Conservation (phyloP, 2,329 filamentous ascomycete species). For the Pestalotiopsis sp. region DNA sequence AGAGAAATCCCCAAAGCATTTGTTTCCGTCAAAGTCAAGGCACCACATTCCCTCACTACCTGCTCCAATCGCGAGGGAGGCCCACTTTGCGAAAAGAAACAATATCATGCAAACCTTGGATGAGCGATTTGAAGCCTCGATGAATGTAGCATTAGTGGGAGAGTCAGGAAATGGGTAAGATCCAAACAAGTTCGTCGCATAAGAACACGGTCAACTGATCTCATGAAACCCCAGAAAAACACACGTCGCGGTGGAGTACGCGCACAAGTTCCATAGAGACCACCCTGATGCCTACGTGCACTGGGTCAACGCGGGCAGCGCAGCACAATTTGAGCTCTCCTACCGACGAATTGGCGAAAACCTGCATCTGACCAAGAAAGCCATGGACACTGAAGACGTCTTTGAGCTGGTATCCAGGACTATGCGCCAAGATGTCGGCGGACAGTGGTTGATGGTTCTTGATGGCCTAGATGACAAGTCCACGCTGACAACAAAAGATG, state of each 20-base stretch:
- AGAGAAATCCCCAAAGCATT: not conserved
- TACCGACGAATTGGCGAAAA: not conserved
- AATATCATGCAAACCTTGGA: not conserved
- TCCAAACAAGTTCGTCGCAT: not conserved
- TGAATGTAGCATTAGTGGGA: not conserved
- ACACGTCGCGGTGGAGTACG: not conserved
- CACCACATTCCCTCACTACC: not conserved
- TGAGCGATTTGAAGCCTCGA: not conserved
- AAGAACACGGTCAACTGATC: not conserved
- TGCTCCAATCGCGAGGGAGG: not conserved
- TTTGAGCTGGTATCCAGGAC: not conserved
- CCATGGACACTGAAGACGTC: not conserved
- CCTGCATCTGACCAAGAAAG: conserved; percentile 1
- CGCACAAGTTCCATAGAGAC: not conserved
- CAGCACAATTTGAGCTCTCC: not conserved
- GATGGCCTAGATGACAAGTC: conserved; percentile 6
- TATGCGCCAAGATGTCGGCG: not conserved
- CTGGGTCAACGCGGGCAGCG: not conserved
- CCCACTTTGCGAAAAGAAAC: not conserved
- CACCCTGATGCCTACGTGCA: not conserved
- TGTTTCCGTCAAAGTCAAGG: not conserved
- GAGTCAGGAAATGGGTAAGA: not conserved
- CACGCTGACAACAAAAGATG: not conserved
- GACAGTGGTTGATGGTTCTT: conserved; percentile 6
- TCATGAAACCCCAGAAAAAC: not conserved